Base-by-base conservation (phyloP, 2,329 filamentous ascomycete species). In the Apiospora aurea region DNA sequence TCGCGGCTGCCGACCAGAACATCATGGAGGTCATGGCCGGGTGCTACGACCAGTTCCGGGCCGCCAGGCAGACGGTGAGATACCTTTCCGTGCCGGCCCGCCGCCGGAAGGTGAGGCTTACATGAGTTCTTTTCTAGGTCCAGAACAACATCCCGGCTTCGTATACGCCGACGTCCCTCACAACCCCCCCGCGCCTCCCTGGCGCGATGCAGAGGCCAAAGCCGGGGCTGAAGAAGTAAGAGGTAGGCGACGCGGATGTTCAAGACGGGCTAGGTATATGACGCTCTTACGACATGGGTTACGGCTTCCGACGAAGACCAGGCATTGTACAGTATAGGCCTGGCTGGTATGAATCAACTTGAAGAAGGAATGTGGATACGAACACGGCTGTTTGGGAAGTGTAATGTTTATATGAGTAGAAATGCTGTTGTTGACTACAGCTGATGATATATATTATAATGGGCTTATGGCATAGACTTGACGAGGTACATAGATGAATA, bases 11-110 rank as follows among this genome's bases (percentile, higher is more conserved):
- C 11, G 79, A 81, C 47, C 80, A 84, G 69, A 80, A 82, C 16
- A 80, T 85, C 29, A 84, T 87, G 71, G 85, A 88, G 66, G 81
- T 84, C 4, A 79, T 88, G 66, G 83, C 83, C 16, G 81, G 83
- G 64, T 88, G 86, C 74, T 89, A 85, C 73, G 81, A 84, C 44
- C 78, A 80, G 67, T 87, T 84, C 74, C 81, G 84, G 38, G 79
- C 81, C 13, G 87, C 87, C 69, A 85, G 86, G 71, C 79, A 82
- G 49, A 85, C 83, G 38, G 68, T 69, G 34, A 34, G 67, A 49
- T 47, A 29, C 11, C 21, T 34, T 34, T 69, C 26, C 67, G 10
- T 38, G 38, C 34, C 44, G 16, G 24, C 16, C 44, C 7, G 44
- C 34, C 67, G 18, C 67, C 21, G 18, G 29, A 41, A 34, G 67